Base-by-base conservation (phyloP, 1,139 yeast species). In the Pichia sp. region DNA sequence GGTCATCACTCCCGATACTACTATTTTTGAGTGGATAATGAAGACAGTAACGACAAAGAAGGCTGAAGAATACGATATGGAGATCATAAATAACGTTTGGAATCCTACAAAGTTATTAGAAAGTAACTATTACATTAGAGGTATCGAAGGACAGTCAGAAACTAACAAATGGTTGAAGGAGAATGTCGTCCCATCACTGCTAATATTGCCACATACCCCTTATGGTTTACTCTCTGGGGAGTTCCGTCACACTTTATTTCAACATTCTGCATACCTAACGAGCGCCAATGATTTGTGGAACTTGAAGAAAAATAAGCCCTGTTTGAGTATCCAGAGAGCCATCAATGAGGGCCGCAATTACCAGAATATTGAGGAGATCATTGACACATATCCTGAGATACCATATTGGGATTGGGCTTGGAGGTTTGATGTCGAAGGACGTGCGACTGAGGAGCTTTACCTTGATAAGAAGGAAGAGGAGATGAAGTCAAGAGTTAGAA, bases 181-280 rank as follows among this genome's bases (percentile, higher is more conserved):
- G 7, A 20, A n/a, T 15, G 29, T 30, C 22, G 33, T 39, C 10
- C 53, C 64, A 6, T 53, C 58, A 30, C 46, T 65, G 11, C 63
- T 66, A 1, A 50, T 69, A 1, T 45, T 72, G 24, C 74, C 75
- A 3, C 76, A 69, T 48, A 51, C 60, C 19, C 58, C 62, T 4
- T 69, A 71, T 44, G 73, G 72, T 3, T 64, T 70, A 5, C 50
- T 70, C 17, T 63, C 74, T 0, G 76, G 76, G 6, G 77, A 72
- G 41, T 67, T 71, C 39, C 56, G 64, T 29, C 63, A 63, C 37
- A 23, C 38, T 30, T 45, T 48, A 28, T 29, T 35, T n/a, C 34
- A 40, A 11, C 57, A 52, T 40, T 39, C 42, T 12, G 43, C 45
- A 7, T 53, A 47, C 33, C 35, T 53, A 8, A 40, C 53, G 1